Evolutionary conservation across 768 basidiomycete species (phyloP), one percentile per base, ranked within the genome.

Genomic region (Termitomyces titanicus): DNA sequence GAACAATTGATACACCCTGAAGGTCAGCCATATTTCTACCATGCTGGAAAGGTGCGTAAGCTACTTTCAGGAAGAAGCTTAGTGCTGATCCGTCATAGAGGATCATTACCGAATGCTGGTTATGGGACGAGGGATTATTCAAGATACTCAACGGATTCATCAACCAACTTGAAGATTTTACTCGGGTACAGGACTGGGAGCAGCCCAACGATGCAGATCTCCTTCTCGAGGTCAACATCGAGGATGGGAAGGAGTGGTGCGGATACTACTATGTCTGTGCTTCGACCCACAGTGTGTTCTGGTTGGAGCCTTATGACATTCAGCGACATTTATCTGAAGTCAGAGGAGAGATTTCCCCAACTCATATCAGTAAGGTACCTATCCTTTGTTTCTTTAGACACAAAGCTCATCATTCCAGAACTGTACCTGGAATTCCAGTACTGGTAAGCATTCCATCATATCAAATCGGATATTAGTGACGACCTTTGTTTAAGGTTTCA

Each of bases 11-110:
- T 42, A 15, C 56, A 57, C 17, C 33, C 47, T 3, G 55, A 47
- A 53, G 58, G 58, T n/a, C 54, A 55, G 27, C 58, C 58, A 15
- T 59, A 56, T 35, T 59, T 59, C 42, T 59, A 59, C 10, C 54
- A 59, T 37, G 22, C 1, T 5, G 18, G 11, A 15, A 50, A 58
- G 39, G 56, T 50, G 12, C n/a, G 38, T 15, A 18, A 3, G 1
- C 7, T n/a, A 22, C 17, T 34, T 2, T 7, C 10, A 29, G 9
- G 27, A 35, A 42, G 17, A 0, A n/a, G 15, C 12, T 6, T 34
- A 17, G 5, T 25, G 27, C 5, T 47, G 17, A 51, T 10, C 18
- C 5, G n/a, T 33, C 3, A 8, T 18, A 57, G 56, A 53, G 47
- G 8, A 58, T 58, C 29, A 34, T 54, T 15, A 58, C 56, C 10